Evolutionary conservation across 495 filamentous ascomycete species (phyloP).

Genomic region (Evansstolkia leycettana): DNA sequence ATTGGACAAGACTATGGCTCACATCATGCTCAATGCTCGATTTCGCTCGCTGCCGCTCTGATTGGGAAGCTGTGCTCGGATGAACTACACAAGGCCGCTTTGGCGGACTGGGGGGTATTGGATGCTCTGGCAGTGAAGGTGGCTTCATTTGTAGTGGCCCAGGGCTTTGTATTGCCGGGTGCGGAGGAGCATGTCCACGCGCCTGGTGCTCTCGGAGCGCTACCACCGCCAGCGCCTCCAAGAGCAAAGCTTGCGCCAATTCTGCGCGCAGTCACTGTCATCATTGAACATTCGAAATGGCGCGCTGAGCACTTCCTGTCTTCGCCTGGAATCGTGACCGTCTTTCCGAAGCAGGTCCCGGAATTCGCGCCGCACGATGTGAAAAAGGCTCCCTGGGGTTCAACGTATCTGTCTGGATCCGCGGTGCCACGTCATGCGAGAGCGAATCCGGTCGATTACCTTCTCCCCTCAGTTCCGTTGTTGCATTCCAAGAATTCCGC

Average conservation of each 20-base stretch:
- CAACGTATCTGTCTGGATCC: conserved; percentile 30
- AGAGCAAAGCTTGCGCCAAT: conserved; percentile 52
- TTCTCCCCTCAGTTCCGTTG: conserved; percentile 41
- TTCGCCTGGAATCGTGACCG: conserved; percentile 59
- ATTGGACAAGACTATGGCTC: conserved; percentile 44
- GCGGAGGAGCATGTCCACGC: conserved; percentile 25
- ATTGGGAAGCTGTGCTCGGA: conserved; percentile 57
- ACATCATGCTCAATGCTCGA: conserved; percentile 47
- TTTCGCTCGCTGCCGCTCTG: conserved; percentile 52
- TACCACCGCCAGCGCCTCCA: conserved; percentile 42
- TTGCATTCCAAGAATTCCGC: conserved; percentile 18
- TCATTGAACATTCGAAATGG: conserved; percentile 68
- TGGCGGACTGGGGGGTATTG: conserved; percentile 62
- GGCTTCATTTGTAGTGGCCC: conserved; percentile 56
- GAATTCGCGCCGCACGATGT: conserved; percentile 31
- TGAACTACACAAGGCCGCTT: conserved; percentile 51
- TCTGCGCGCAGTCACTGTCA: conserved; percentile 68
- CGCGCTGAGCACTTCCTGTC: conserved; percentile 67
- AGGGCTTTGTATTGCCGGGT: conserved; percentile 52
- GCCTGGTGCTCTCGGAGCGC: conserved; percentile 18
- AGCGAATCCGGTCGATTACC: conserved; percentile 43
- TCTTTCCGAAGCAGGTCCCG: conserved; percentile 46
- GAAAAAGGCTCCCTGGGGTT: conserved; percentile 34
- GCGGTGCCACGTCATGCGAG: conserved; percentile 29
- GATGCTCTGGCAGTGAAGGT: conserved; percentile 69